Evolutionary conservation across 2,329 filamentous ascomycete genomes (phyloP).

Genomic region (Aureobasidium mangrovei): DNA sequence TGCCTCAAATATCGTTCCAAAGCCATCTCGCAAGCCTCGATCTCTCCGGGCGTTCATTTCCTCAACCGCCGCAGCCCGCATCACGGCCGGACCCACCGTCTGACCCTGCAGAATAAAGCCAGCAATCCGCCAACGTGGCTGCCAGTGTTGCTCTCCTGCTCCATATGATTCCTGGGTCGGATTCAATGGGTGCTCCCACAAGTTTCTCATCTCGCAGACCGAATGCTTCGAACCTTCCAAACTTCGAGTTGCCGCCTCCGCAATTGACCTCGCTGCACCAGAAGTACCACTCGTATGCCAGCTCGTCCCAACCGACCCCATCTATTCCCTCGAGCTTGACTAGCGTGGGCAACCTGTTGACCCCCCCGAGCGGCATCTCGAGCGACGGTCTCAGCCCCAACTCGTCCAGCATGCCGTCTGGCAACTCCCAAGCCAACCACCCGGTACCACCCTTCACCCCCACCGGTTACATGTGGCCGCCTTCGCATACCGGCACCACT

Average conservation of each 20-base stretch:
- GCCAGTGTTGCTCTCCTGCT: slow-evolving; percentile 51
- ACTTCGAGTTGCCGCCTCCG: slow-evolving; percentile 60
- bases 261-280: slow-evolving; percentile 41
- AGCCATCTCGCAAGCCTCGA: slow-evolving; percentile 3
- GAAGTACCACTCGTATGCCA: slow-evolving; percentile 40
- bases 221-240: slow-evolving; percentile 59
- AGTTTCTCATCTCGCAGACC: slow-evolving; percentile 64
- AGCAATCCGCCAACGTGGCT: slow-evolving; percentile 49
- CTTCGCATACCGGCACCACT: slow-evolving; percentile 45
- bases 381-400: slow-evolving; percentile 54
- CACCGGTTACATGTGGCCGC: slow-evolving; percentile 52
- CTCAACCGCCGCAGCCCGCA: slow-evolving; percentile 10
- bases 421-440: slow-evolving; percentile 50
- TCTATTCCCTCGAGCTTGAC: slow-evolving; percentile 36
- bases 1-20: slow-evolving; percentile 5
- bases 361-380: slow-evolving; percentile 51
- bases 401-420: slow-evolving; percentile 50
- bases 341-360: slow-evolving; percentile 54
- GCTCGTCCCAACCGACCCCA: slow-evolving; percentile 38
- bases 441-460: slow-evolving; percentile 50
- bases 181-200: slow-evolving; percentile 51
- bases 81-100: background rate
- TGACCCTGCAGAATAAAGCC: slow-evolving; percentile 11
- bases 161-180: slow-evolving; percentile 54
- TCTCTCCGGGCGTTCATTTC: slow-evolving; percentile 5